These are phyloP conservation scores for Pilatotrama ljubarskyi DNA, from an alignment of 768 basidiomycete genomes.

Conservation along the genomic window DNA sequence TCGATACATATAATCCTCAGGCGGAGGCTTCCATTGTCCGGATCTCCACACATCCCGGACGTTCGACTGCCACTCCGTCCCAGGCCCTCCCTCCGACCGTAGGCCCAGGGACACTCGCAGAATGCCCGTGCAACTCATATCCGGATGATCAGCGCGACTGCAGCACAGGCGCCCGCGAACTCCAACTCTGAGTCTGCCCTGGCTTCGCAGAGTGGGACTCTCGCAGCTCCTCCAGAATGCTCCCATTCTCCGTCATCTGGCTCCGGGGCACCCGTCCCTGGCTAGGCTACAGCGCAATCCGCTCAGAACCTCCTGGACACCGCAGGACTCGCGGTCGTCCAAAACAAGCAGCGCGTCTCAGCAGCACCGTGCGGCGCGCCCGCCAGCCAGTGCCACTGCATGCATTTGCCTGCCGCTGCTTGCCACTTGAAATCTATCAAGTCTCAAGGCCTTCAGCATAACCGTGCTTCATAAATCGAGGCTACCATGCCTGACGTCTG, in stretches of 20 bases:
- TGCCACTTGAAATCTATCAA: not conserved
- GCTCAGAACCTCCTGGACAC: not conserved
- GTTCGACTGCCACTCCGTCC: not conserved
- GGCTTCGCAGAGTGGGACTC: not conserved
- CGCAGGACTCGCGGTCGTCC: not conserved
- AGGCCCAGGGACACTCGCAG: not conserved
- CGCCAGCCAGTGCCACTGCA: not conserved
- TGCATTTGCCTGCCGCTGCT: not conserved
- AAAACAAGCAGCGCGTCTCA: not conserved
- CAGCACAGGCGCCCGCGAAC: not conserved
- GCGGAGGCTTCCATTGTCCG: conserved; percentile 62
- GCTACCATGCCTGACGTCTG: no score
- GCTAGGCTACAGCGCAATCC: not conserved
- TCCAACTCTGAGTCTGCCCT: not conserved
- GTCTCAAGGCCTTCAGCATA: not conserved
- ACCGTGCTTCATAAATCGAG: not conserved
- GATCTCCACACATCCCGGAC: conserved; percentile 43
- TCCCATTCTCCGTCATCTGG: not conserved
- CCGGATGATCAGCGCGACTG: not conserved
- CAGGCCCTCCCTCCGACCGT: no score
- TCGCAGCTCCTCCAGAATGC: not conserved
- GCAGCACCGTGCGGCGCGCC: not conserved
- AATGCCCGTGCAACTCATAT: not conserved
- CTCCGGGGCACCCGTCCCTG: not conserved
- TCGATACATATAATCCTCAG: conserved; percentile 56